phyloP scores from a whole-genome alignment of 257 asterid species.

The Lycium barbarum region DNA sequence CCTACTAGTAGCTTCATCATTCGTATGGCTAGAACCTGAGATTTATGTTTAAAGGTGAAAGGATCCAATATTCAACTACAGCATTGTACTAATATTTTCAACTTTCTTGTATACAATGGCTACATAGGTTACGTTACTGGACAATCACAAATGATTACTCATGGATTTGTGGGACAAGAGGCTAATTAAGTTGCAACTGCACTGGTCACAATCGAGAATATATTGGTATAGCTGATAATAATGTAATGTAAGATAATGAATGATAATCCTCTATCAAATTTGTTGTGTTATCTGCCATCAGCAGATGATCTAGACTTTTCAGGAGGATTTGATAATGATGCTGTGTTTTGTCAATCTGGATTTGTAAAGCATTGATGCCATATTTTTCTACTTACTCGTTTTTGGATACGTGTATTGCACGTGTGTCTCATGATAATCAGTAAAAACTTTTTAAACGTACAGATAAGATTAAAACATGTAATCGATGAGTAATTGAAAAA shows the following conservation, averaged over 20 bases:
- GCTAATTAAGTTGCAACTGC: not conserved
- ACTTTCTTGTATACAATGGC: not conserved
- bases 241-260: not conserved
- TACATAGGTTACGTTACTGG: not conserved
- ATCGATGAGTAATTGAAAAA: too few relatives aligned
- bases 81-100: not conserved
- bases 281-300: not conserved
- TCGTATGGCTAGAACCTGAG: not conserved
- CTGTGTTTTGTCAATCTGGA: not conserved
- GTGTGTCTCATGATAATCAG: too few relatives aligned
- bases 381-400: not conserved
- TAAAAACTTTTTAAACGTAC: too few relatives aligned
- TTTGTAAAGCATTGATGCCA: not conserved
- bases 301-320: not conserved
- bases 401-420: too few relatives aligned
- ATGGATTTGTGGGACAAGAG: not conserved
- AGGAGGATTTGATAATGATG: constrained; percentile 2
- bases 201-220: not conserved
- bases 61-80: too few relatives aligned
- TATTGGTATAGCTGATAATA: not conserved
- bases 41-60: not conserved
- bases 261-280: not conserved
- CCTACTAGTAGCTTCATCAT: not conserved
- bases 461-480: too few relatives aligned
- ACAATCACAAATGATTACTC: not conserved